Evolutionary conservation across 108 stramenopile genomes (phyloP).

Genomic region (Pseudonitzschia pungens): DNA sequence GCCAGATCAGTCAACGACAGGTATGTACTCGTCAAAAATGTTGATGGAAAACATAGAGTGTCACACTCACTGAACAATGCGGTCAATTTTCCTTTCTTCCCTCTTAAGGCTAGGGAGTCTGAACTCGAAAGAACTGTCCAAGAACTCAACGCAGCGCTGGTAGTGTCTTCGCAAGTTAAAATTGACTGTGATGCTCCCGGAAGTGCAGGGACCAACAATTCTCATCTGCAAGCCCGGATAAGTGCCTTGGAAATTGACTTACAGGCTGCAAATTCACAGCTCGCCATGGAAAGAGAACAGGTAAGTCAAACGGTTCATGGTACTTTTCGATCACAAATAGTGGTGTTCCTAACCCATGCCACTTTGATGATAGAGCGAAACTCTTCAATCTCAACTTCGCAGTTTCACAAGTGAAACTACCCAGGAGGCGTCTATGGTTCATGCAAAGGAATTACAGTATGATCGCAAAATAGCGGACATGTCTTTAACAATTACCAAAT

Average conservation of each 20-base stretch:
- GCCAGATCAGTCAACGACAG: slow-evolving; percentile 74
- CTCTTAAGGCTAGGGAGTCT: slow-evolving; percentile 54
- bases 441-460: slow-evolving; percentile 56
- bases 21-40: slow-evolving; percentile 14
- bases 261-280: slow-evolving; percentile 52
- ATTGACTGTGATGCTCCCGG: background rate
- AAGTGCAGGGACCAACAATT: background rate
- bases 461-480: slow-evolving; percentile 73
- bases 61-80: background rate
- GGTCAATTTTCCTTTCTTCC: background rate
- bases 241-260: slow-evolving; percentile 56
- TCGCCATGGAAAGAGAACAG: slow-evolving; percentile 55
- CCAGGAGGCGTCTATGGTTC: slow-evolving; percentile 56
- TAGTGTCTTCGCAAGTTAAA: slow-evolving; percentile 40
- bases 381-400: slow-evolving; percentile 61
- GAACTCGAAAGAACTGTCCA: slow-evolving; percentile 81
- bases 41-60: background rate
- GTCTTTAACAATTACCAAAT: slow-evolving; percentile 42
- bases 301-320: slow-evolving; percentile 21
- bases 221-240: slow-evolving; percentile 21
- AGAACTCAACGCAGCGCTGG: slow-evolving; percentile 76
- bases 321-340: no score
- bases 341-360: background rate
- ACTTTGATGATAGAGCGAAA: slow-evolving; percentile 13
- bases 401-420: slow-evolving; percentile 70